These are phyloP conservation scores for Chenopodium berlandieri DNA, from an alignment of 148 eudicot genomes.

Conservation along the genomic window DNA sequence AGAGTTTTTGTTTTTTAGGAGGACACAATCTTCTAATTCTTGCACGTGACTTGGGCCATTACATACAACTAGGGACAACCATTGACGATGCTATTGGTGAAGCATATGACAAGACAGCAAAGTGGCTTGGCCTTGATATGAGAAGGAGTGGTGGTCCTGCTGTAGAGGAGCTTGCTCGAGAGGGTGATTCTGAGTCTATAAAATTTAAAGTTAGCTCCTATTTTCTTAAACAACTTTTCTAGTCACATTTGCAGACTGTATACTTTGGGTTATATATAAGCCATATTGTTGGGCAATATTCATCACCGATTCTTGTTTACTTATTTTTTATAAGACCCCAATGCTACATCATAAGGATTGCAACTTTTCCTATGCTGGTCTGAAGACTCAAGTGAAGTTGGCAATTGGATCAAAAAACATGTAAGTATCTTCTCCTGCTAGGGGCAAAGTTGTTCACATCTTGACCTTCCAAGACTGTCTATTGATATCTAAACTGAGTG, in stretches of 20 bases:
- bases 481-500: background rate
- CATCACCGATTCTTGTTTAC: background rate
- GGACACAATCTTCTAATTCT: conserved; percentile 95
- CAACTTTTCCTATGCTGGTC: conserved; percentile 96
- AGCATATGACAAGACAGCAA: conserved; percentile 96
- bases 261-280: background rate
- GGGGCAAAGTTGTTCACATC: background rate
- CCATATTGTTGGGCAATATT: background rate
- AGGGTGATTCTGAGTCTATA: conserved; percentile 72
- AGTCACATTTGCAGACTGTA: background rate
- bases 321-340: conserved; percentile 53
- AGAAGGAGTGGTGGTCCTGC: conserved; percentile 95
- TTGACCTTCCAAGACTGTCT: conserved; percentile 3
- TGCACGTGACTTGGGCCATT: conserved; percentile 84
- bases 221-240: background rate
- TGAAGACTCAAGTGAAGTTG: conserved; percentile 97
- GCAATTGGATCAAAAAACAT: conserved; percentile 77
- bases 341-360: conserved; percentile 98
- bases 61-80: conserved; percentile 89
- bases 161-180: conserved; percentile 88
- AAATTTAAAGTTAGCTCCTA: conserved; percentile 53
- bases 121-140: conserved; percentile 99
- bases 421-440: conserved; percentile 41
- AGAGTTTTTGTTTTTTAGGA: conserved; percentile 39
- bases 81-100: conserved; percentile 99